Evolutionary conservation across 495 filamentous ascomycete genomes (phyloP).

Genomic region (Thermochaetoides thermophila): DNA sequence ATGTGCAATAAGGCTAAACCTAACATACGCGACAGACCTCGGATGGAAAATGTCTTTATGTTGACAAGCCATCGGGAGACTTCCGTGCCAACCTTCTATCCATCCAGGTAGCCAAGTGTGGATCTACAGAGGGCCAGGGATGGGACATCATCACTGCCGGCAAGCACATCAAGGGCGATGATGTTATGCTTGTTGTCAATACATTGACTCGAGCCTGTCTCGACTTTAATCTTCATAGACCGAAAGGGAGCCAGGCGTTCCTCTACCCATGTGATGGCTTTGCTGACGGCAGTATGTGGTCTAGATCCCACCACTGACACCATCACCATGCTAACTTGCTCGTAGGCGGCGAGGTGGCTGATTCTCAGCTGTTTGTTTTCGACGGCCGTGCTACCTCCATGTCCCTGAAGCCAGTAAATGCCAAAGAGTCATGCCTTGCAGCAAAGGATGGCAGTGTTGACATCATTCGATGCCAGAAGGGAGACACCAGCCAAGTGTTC

Average conservation of each 20-base stretch:
- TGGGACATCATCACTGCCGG: slow-evolving; percentile 42
- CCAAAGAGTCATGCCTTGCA: slow-evolving; percentile 28
- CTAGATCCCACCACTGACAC: neutral
- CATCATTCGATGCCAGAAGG: slow-evolving; percentile 26
- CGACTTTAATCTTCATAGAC: slow-evolving; percentile 38
- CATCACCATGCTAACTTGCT: slow-evolving; percentile 3
- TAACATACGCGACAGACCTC: slow-evolving; percentile 26
- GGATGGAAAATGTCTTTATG: slow-evolving; percentile 36
- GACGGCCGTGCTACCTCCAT: slow-evolving; percentile 26
- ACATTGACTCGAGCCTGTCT: slow-evolving; percentile 40
- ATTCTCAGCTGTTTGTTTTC: slow-evolving; percentile 36
- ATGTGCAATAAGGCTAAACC: neutral
- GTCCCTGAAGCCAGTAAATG: slow-evolving; percentile 28
- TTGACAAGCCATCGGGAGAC: slow-evolving; percentile 40
- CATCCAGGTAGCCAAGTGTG: slow-evolving; percentile 33
- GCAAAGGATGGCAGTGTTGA: slow-evolving; percentile 31
- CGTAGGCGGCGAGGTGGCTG: slow-evolving; percentile 30
- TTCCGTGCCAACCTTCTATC: slow-evolving; percentile 43
- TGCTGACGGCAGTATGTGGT: slow-evolving; percentile 31
- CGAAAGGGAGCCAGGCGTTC: slow-evolving; percentile 31
- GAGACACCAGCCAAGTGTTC: slow-evolving; percentile 30
- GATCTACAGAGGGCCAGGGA: slow-evolving; percentile 31
- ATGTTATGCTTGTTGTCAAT: slow-evolving; percentile 36
- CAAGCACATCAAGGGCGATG: slow-evolving; percentile 30
- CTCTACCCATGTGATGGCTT: slow-evolving; percentile 41